Conservation (phyloP, 805 yeast species). For the Suhomyces xylopsoci region DNA sequence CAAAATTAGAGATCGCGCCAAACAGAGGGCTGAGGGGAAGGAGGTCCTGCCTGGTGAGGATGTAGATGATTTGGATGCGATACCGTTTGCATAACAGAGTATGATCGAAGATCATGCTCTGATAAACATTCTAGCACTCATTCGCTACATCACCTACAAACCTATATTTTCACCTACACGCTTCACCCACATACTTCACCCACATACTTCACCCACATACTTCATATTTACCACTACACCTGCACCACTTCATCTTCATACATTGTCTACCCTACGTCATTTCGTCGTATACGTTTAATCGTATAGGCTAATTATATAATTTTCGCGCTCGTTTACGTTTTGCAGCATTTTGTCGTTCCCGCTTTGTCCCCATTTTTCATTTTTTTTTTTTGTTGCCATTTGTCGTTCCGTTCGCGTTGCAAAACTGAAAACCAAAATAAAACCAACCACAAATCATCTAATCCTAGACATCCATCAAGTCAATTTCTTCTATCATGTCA, state of each 20-base stretch:
- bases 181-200: no score
- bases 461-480: neutral
- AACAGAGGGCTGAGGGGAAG: neutral
- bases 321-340: neutral
- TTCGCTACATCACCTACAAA: no score
- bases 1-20: slow-evolving; percentile 2
- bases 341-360: neutral
- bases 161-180: no score
- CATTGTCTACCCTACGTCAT: no score
- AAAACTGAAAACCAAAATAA: no score
- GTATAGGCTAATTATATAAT: neutral
- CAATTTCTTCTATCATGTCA: neutral
- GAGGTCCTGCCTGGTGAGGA: neutral
- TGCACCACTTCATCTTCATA: no score
- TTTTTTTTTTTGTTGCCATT: no score
- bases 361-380: no score
- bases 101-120: no score
- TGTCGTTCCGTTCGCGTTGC: neutral
- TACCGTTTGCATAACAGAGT: slow-evolving; percentile 2
- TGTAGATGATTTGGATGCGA: slow-evolving; percentile 2
- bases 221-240: no score
- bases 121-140: no score
- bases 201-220: no score
- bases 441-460: neutral
- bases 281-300: neutral